A percentile compares a stretch with the other conserved stretches of the same genome.
phyloP scores from a whole-genome alignment of 2,329 filamentous ascomycete genomes.

The Trichoderma arundinaceum region DNA sequence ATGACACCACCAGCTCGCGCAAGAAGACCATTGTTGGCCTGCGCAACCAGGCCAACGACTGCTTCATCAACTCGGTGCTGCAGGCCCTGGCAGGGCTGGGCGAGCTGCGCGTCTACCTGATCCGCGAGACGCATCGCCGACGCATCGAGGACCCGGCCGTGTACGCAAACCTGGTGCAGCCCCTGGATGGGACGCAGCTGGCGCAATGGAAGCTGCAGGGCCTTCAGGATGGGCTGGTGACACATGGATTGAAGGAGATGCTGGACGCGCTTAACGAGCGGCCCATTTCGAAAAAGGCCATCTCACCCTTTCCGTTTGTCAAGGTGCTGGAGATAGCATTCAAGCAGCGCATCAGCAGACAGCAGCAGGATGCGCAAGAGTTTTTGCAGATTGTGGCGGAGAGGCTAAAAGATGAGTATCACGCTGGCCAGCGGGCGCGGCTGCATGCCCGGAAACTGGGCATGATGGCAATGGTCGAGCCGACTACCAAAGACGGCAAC shows the following conservation, averaged over 20 bases:
- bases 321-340: conserved; percentile 84
- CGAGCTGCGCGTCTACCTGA: conserved; percentile 88
- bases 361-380: conserved; percentile 97
- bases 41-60: conserved; percentile 90
- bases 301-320: conserved; percentile 86
- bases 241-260: conserved; percentile 87
- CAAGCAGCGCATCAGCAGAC: conserved; percentile 85
- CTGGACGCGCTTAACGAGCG: conserved; percentile 91
- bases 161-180: conserved; percentile 68
- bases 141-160: conserved; percentile 77
- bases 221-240: conserved; percentile 82
- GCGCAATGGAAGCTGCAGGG: conserved; percentile 67
- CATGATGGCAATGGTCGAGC: conserved; percentile 31
- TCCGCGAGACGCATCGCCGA: conserved; percentile 86
- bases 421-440: conserved; percentile 79
- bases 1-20: conserved; percentile 68
- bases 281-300: conserved; percentile 91
- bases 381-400: conserved; percentile 94
- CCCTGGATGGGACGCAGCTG: conserved; percentile 48
- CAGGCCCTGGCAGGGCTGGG: conserved; percentile 90
- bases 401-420: conserved; percentile 90
- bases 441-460: conserved; percentile 54
- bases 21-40: conserved; percentile 91
- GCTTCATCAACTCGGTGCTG: conserved; percentile 95
- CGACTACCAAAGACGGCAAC: conserved; percentile 9